A percentile compares a stretch with the other conserved stretches of the same genome.
Conservation (phyloP, 768 basidiomycete species). For the Tylopilus sp. region DNA sequence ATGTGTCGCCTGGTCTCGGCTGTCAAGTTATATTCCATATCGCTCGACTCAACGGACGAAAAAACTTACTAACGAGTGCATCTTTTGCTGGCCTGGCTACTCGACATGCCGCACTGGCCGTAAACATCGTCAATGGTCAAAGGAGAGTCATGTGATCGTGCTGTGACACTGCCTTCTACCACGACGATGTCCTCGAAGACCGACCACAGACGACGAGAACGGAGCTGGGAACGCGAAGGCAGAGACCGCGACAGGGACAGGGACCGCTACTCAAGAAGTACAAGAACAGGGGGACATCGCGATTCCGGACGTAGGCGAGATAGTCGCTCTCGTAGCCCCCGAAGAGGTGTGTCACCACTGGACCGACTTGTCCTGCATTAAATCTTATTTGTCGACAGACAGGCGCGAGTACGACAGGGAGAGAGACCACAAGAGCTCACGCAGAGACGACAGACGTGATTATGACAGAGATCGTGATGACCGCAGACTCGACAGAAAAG, state of each 20-base stretch:
- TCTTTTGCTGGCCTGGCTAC: constrained; percentile 8
- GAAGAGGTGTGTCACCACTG: constrained; percentile 26
- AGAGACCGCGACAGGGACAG: constrained; percentile 18
- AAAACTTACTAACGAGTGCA: constrained; percentile 14
- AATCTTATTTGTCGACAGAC: constrained; percentile 28
- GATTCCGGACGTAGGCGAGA: constrained; percentile 33
- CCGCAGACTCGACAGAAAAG: constrained; percentile 30
- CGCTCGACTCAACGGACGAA: neutral
- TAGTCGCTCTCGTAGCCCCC: constrained; percentile 39
- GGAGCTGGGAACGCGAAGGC: constrained; percentile 57
- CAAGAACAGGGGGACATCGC: constrained; percentile 32
- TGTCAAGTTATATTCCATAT: constrained; percentile 7
- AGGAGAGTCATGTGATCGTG: constrained; percentile 21
- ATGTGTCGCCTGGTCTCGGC: constrained; percentile 39
- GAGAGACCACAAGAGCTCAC: constrained; percentile 35
- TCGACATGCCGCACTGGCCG: constrained; percentile 20
- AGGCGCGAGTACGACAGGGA: constrained; percentile 33
- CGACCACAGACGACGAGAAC: constrained; percentile 54
- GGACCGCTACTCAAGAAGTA: constrained; percentile 40
- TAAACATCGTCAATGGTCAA: constrained; percentile 14
- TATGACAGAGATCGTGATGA: constrained; percentile 30
- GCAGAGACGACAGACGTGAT: constrained; percentile 33
- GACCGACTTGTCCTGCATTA: neutral
- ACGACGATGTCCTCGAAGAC: constrained; percentile 55
- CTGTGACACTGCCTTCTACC: constrained; percentile 31